A percentile compares a stretch with the other conserved stretches of the same genome.
Evolutionary conservation across 768 basidiomycete genomes (phyloP).

Genomic region (Cantharellus anzutake): DNA sequence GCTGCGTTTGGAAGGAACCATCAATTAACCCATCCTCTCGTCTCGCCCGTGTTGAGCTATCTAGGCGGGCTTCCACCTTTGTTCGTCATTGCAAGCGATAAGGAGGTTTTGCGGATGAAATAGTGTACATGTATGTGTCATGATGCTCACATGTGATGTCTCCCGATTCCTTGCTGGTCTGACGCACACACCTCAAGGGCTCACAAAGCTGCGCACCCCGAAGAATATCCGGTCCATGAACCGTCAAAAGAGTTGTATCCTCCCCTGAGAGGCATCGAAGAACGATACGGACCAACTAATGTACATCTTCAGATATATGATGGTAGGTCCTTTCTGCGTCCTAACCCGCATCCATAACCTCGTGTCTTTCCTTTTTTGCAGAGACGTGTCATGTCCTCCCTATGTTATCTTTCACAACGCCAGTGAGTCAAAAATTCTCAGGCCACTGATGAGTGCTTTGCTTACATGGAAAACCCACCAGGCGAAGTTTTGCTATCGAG

Average conservation of each 20-base stretch:
- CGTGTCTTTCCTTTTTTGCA: conserved; percentile 11
- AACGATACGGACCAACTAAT: conserved; percentile 32
- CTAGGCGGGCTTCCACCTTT: conserved; percentile 84
- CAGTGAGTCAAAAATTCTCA: conserved; percentile 6
- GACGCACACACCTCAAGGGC: conserved; percentile 23
- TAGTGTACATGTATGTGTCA: conserved; percentile 44
- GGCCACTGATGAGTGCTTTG: background rate
- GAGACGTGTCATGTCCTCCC: conserved; percentile 67
- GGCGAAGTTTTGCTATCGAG: conserved; percentile 10
- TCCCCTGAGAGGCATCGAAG: conserved; percentile 17
- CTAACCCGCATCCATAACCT: background rate
- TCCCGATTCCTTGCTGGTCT: background rate
- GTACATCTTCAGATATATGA: conserved; percentile 92
- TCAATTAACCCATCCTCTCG: conserved; percentile 50
- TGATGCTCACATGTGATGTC: background rate
- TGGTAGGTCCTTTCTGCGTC: conserved; percentile 22
- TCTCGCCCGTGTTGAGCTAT: conserved; percentile 57
- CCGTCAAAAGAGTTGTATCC: conserved; percentile 31
- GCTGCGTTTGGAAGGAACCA: conserved; percentile 2
- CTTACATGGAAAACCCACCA: background rate
- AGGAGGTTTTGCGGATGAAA: conserved; percentile 88
- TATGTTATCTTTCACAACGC: conserved; percentile 45
- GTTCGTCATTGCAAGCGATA: conserved; percentile 67
- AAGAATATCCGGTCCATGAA: conserved; percentile 40
- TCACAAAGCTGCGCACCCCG: conserved; percentile 80